phyloP scores from a whole-genome alignment of 2,329 filamentous ascomycete species.

The Phaeosphaeriaceae sp. region DNA sequence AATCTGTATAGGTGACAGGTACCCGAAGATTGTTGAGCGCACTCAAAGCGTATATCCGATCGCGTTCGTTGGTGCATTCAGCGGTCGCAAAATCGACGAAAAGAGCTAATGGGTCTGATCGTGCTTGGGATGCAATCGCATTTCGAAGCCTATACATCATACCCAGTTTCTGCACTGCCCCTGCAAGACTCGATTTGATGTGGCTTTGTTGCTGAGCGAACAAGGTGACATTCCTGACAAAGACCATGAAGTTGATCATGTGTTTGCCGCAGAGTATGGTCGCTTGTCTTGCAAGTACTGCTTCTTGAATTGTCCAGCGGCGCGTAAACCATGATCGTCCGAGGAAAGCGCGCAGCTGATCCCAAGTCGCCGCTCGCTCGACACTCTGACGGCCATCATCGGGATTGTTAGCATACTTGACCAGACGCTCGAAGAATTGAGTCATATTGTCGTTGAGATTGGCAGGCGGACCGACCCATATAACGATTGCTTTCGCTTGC shows the following conservation, averaged over 20 bases:
- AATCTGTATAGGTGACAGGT: not conserved
- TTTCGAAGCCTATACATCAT: constrained; percentile 4
- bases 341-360: not conserved
- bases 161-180: not conserved
- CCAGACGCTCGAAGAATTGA: constrained; percentile 1
- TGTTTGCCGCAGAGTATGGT: constrained; percentile 2
- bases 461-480: constrained; percentile 3
- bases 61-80: not conserved
- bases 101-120: not conserved
- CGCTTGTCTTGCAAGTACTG: constrained; percentile 4
- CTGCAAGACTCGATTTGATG: not conserved
- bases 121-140: not conserved
- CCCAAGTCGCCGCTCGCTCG: not conserved
- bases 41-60: constrained; percentile 6
- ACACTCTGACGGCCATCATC: not conserved
- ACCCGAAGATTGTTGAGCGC: not conserved
- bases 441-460: not conserved
- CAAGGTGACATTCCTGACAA: constrained; percentile 1
- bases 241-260: constrained; percentile 5
- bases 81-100: constrained; percentile 4
- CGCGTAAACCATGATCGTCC: constrained; percentile 1
- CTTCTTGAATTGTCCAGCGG: constrained; percentile 5
- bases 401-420: not conserved
- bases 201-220: constrained; percentile 1
- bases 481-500: constrained; percentile 3